Base-by-base conservation (phyloP, 441 rosid genomes). In the Omphalea diandra region DNA sequence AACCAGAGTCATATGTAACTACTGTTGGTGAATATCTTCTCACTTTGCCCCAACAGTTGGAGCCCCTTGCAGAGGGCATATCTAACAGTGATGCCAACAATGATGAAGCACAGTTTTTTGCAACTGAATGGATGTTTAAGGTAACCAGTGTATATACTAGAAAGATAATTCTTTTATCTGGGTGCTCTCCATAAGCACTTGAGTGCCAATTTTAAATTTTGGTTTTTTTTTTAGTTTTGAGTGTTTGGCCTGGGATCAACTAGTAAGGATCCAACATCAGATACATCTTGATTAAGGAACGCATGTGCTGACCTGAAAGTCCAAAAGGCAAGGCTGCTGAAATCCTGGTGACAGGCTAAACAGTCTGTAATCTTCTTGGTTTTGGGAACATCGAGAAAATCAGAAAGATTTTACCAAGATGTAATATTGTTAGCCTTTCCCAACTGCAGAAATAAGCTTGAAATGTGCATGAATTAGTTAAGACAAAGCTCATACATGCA, bases 81-180 rank as follows among this genome's bases (percentile, higher is more conserved):
- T 86, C 97, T 57, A 83, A 70, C 65, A 86, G 82, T 31, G 97
- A 95, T 64, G 73, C 86, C 67, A 84, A 82, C 87, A 89, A 86
- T 63, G 98, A 95, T 17, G 99, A 93, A 52, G 97, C 96, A 20
- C 99, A 95, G 72, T 87, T 90, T 76, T 93, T 91, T 59, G 97
- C 99, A 67, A 87, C 99, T 14, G 99, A 95, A 81, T 95, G 99
- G 99, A 95, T 95, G 99, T 93, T 95, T 85, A 95, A 93, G 94
- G 99, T 94, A 85, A 73, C 65, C 73, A 41, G 20, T 0, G 20
- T 36, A 31, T 36, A 24, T n/a, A n/a, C n/a, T n/a, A n/a, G n/a
- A n/a, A n/a, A n/a, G n/a, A n/a, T n/a, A n/a, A n/a, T n/a, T n/a
- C n/a, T n/a, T n/a, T n/a, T n/a, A n/a, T n/a, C n/a, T n/a, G n/a